A percentile compares a stretch with the other conserved stretches of the same genome.
Evolutionary conservation across 192 early-diverging fungal species (phyloP).

Genomic region (Backusella morwellensis): DNA sequence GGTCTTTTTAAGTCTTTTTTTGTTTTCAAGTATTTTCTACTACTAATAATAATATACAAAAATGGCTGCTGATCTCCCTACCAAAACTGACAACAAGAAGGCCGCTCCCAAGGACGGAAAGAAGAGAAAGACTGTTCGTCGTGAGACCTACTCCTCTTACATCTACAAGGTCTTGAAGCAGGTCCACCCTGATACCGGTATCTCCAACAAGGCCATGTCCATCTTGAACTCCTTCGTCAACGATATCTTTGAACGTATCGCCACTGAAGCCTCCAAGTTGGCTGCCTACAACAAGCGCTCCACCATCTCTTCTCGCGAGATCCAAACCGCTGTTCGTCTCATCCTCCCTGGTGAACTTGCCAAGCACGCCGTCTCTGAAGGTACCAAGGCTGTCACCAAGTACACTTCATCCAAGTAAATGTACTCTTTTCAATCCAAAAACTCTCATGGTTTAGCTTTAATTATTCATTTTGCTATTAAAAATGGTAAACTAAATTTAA

Average conservation of each 20-base stretch:
- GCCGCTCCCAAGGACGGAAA: slow-evolving; percentile 57
- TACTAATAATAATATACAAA: neutral
- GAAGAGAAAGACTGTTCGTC: slow-evolving; percentile 68
- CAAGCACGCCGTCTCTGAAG: slow-evolving; percentile 97
- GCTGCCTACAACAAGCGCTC: slow-evolving; percentile 94
- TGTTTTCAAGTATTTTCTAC: neutral
- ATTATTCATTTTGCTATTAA: neutral
- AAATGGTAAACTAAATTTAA: slow-evolving; percentile 4
- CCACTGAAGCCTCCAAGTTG: slow-evolving; percentile 78
- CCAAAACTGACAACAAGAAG: slow-evolving; percentile 71
- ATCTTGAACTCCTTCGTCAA: slow-evolving; percentile 97
- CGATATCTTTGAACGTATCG: slow-evolving; percentile 97
- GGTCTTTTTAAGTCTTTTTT: neutral
- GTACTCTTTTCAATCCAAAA: neutral
- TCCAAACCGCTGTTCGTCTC: slow-evolving; percentile 76
- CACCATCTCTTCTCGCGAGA: slow-evolving; percentile 95
- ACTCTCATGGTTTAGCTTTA: neutral
- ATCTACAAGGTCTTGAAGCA: slow-evolving; percentile 98
- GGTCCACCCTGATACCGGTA: slow-evolving; percentile 95
- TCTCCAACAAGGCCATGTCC: slow-evolving; percentile 98
- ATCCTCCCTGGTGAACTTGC: slow-evolving; percentile 89
- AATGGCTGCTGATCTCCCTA: slow-evolving; percentile 48
- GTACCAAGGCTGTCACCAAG: slow-evolving; percentile 98
- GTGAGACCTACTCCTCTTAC: slow-evolving; percentile 92
- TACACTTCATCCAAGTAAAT: slow-evolving; percentile 81